Percentiles rank a stretch among this genome's conserved stretches.
These are phyloP conservation scores for Schizosaccharomyces osmophilus DNA, from an alignment of 805 yeast genomes.

Conservation along the genomic window DNA sequence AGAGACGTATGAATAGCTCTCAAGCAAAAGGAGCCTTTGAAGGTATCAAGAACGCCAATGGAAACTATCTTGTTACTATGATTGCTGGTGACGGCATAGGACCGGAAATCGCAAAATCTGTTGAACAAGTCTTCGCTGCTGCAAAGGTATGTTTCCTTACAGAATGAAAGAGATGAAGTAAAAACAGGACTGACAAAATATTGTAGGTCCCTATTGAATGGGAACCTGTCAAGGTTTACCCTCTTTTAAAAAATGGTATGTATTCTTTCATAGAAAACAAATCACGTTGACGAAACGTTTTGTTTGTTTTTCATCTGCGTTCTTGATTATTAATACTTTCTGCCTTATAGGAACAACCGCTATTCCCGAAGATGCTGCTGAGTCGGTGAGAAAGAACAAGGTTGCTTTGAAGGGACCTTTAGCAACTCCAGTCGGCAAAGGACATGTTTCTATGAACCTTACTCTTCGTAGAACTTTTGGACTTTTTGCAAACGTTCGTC, in stretches of 20 bases:
- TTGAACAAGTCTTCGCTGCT: slow-evolving; percentile 63
- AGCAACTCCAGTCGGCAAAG: slow-evolving; percentile 67
- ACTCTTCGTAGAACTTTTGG: slow-evolving; percentile 91
- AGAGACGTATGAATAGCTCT: no score
- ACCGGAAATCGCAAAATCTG: slow-evolving; percentile 83
- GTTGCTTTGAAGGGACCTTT: slow-evolving; percentile 91
- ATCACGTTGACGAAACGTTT: background rate
- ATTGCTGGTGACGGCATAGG: slow-evolving; percentile 97
- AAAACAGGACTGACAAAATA: slow-evolving; percentile 9
- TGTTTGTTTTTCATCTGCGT: background rate
- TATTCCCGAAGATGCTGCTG: slow-evolving; percentile 66
- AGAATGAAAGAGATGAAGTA: background rate
- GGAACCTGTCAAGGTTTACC: slow-evolving; percentile 42
- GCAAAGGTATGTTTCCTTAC: slow-evolving; percentile 14
- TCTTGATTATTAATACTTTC: background rate
- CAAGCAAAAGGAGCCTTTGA: background rate
- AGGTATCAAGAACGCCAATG: slow-evolving; percentile 13
- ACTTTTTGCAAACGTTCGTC: slow-evolving; percentile 82
- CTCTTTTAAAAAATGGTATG: slow-evolving; percentile 32
- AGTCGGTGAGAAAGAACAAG: slow-evolving; percentile 81
- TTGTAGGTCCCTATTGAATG: slow-evolving; percentile 65
- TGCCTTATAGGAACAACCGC: slow-evolving; percentile 50
- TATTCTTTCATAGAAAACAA: background rate
- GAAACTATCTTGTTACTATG: slow-evolving; percentile 76
- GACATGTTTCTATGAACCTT: slow-evolving; percentile 71